A percentile compares a stretch with the other conserved stretches of the same genome.
phyloP scores from a whole-genome alignment of 1,284 basidiomycete genomes.

The Apiotrichum brassicae region DNA sequence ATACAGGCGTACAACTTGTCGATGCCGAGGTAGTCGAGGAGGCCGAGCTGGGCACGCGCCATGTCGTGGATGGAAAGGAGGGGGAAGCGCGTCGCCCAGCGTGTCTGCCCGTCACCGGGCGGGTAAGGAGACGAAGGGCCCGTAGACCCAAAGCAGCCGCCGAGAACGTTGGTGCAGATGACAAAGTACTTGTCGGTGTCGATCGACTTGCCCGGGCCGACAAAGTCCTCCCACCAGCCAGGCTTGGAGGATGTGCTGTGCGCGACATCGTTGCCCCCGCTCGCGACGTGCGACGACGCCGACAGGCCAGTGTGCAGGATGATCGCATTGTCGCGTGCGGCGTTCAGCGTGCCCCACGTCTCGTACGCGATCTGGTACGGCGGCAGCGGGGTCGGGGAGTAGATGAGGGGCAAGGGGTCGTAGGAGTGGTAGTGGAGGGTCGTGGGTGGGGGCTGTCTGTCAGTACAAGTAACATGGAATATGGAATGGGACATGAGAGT shows the following conservation, averaged over 20 bases:
- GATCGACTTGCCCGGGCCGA: slow-evolving; percentile 86
- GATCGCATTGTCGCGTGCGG: slow-evolving; percentile 76
- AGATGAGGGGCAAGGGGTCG: slow-evolving; percentile 63
- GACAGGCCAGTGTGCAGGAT: slow-evolving; percentile 95
- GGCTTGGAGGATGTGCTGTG: slow-evolving; percentile 47
- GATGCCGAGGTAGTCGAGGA: slow-evolving; percentile 81
- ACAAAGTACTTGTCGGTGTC: slow-evolving; percentile 92
- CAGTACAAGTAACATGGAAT: too few relatives aligned
- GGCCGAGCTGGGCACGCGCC: slow-evolving; percentile 78
- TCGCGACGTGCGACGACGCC: slow-evolving; percentile 91
- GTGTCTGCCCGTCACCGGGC: slow-evolving; percentile 53
- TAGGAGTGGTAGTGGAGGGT: slow-evolving; percentile 56
- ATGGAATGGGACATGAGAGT: too few relatives aligned
- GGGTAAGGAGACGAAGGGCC: slow-evolving; percentile 72
- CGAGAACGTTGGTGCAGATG: slow-evolving; percentile 94
- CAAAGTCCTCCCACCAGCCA: slow-evolving; percentile 99
- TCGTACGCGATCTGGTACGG: slow-evolving; percentile 78
- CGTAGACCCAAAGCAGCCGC: slow-evolving; percentile 94
- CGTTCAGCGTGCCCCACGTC: slow-evolving; percentile 88
- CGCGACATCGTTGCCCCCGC: slow-evolving; percentile 66
- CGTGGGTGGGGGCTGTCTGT: slow-evolving; percentile 42
- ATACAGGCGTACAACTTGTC: slow-evolving; percentile 84
- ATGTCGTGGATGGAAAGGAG: slow-evolving; percentile 93
- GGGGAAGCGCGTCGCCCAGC: slow-evolving; percentile 87
- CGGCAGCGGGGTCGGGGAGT: slow-evolving; percentile 63